Percentiles rank a stretch among this genome's conserved stretches.
Conservation (phyloP, 192 early-diverging fungal species). For the Globomyces pollinis-pini region DNA sequence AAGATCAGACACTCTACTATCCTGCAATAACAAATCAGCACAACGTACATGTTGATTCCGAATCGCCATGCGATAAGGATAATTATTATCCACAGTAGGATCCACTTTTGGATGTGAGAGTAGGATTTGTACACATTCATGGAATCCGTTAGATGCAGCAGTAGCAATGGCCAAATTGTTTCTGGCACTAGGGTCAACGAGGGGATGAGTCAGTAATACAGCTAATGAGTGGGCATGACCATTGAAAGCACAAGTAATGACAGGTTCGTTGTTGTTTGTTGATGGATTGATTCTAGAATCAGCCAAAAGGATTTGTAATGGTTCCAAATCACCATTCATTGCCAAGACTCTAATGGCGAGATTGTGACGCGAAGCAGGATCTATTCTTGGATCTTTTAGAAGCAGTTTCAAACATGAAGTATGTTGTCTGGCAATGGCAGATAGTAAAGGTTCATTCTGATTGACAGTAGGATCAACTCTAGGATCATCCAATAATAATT, state of each 20-base stretch:
- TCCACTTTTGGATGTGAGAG: neutral
- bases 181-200: no score
- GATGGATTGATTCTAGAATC: neutral
- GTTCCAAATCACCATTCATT: neutral
- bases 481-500: neutral
- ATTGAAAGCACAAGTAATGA: no score
- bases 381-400: neutral
- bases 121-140: neutral
- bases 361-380: neutral
- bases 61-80: neutral
- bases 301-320: neutral
- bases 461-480: neutral
- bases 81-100: neutral
- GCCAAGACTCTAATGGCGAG: neutral
- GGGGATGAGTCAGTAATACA: no score
- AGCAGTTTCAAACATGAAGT: no score
- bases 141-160: no score
- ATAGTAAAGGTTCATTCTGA: neutral
- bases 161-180: no score
- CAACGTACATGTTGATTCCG: neutral
- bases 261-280: neutral
- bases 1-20: no score
- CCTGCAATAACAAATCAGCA: neutral
- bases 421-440: no score
- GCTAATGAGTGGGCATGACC: no score